These are phyloP conservation scores for Bryoglossum gracile DNA, from an alignment of 495 filamentous ascomycete species.

Conservation along the genomic window DNA sequence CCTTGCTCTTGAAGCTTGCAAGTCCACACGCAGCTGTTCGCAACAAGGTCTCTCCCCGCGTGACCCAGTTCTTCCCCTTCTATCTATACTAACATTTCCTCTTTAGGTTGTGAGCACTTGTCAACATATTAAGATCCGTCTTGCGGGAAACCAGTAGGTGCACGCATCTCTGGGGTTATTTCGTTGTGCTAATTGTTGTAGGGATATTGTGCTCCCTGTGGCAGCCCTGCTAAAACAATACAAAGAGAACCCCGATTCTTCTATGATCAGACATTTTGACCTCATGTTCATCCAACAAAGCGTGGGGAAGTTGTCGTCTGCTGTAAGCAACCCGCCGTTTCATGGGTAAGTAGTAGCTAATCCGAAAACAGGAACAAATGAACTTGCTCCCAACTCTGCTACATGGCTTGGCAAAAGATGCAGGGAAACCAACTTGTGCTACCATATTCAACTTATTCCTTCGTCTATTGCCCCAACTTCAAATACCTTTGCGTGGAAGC, in stretches of 20 bases:
- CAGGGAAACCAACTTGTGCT: slow-evolving; percentile 55
- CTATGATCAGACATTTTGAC: slow-evolving; percentile 82
- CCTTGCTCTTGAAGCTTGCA: slow-evolving; percentile 74
- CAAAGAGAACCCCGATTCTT: slow-evolving; percentile 61
- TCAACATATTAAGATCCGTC: slow-evolving; percentile 71
- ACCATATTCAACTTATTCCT: slow-evolving; percentile 80
- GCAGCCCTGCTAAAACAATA: slow-evolving; percentile 78
- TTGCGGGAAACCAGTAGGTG: slow-evolving; percentile 39
- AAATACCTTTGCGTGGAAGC: slow-evolving; percentile 65
- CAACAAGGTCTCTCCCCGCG: slow-evolving; percentile 54
- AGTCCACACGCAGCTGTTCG: slow-evolving; percentile 76
- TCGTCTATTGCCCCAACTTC: slow-evolving; percentile 61
- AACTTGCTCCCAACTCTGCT: slow-evolving; percentile 66
- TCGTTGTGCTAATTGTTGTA: slow-evolving; percentile 12
- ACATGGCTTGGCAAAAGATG: slow-evolving; percentile 61
- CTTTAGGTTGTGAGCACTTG: slow-evolving; percentile 59
- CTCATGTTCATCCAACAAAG: slow-evolving; percentile 84
- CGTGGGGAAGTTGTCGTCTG: slow-evolving; percentile 55
- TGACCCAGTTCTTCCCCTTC: slow-evolving; percentile 1
- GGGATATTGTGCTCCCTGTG: slow-evolving; percentile 74
- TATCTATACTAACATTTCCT: not conserved
- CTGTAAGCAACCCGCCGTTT: slow-evolving; percentile 26
- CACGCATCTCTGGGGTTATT: not conserved
- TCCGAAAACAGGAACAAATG: slow-evolving; percentile 44
- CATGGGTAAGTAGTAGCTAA: not conserved